phyloP scores from a whole-genome alignment of 2,329 filamentous ascomycete genomes.

The Diaporthe australafricana region DNA sequence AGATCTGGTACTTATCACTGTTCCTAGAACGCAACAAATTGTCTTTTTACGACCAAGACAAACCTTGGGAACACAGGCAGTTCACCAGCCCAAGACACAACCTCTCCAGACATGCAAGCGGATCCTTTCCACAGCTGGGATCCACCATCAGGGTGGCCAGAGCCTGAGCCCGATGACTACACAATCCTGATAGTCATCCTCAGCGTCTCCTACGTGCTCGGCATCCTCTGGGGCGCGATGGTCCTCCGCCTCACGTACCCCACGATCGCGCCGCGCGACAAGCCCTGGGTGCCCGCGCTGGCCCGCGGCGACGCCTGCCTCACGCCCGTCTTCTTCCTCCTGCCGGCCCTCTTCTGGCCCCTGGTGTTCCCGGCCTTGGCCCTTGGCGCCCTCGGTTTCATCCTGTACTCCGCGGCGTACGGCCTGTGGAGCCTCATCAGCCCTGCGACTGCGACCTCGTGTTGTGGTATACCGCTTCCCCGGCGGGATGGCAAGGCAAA shows the following conservation, averaged over 20 bases:
- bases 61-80: no score
- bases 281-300: background rate
- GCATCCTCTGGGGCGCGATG: background rate
- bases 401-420: background rate
- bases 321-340: conserved; percentile 26
- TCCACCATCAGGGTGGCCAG: no score
- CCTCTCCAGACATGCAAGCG: background rate
- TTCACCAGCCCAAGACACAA: background rate
- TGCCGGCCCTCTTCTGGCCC: conserved; percentile 34
- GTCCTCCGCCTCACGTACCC: no score
- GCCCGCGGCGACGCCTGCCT: background rate
- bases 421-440: background rate
- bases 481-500: background rate
- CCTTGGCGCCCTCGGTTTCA: background rate
- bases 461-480: background rate
- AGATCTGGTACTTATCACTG: background rate
- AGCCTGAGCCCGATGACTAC: no score
- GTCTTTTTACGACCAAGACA: no score
- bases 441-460: conserved; percentile 15
- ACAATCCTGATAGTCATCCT: background rate
- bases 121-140: no score
- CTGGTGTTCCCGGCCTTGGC: background rate
- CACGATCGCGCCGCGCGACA: background rate
- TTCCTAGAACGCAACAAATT: no score
- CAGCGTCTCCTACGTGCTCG: background rate